A percentile compares a stretch with the other conserved stretches of the same genome.
phyloP scores from a whole-genome alignment of 495 filamentous ascomycete genomes.

The Saxophila tyrrhenica region DNA sequence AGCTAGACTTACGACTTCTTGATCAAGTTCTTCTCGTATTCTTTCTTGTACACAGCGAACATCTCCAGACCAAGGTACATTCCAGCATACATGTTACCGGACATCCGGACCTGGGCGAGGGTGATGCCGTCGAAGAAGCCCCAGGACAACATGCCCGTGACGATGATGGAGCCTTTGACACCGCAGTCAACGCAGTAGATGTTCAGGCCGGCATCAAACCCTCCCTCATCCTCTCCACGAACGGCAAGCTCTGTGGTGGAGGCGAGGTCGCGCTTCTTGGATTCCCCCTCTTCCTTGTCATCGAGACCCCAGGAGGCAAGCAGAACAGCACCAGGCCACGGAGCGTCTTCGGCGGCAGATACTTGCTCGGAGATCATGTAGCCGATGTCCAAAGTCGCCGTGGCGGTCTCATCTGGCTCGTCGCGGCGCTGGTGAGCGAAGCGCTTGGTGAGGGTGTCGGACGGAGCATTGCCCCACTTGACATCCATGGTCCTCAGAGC shows the following conservation, averaged over 20 bases:
- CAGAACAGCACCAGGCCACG: not conserved
- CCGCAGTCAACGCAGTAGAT: constrained; percentile 1
- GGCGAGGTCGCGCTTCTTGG: not conserved
- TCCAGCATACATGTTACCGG: not conserved
- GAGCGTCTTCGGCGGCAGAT: not conserved
- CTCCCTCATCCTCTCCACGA: not conserved
- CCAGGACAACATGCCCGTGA: not conserved
- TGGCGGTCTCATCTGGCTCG: not conserved
- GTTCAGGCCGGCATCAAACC: not conserved
- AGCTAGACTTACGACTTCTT: not conserved
- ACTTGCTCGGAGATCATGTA: not conserved
- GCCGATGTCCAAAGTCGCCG: not conserved
- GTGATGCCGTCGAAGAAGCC: not conserved
- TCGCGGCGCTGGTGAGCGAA: not conserved
- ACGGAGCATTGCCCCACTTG: not conserved
- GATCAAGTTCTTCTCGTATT: not conserved
- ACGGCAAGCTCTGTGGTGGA: not conserved
- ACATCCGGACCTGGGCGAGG: not conserved
- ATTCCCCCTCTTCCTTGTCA: not conserved
- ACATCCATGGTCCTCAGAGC: not conserved
- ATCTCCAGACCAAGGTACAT: not conserved
- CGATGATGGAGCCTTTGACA: not conserved
- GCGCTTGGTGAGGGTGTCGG: not conserved
- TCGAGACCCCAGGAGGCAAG: not conserved
- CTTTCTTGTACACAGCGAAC: not conserved